A percentile compares a stretch with the other conserved stretches of the same genome.
Conservation (phyloP, 2,329 filamentous ascomycete species). For the Calycina marina region DNA sequence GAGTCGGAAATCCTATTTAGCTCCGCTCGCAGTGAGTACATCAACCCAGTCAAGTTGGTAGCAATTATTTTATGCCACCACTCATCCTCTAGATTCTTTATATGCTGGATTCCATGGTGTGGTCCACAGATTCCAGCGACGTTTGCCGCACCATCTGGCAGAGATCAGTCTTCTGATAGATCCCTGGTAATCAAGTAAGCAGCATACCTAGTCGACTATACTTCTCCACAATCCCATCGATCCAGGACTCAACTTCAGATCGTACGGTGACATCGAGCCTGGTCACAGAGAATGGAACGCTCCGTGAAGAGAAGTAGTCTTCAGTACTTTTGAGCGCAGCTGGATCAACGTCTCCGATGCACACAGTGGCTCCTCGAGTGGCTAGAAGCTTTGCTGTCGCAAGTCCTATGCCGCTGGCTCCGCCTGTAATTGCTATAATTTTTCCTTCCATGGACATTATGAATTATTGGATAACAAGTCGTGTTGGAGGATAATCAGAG, state of each 20-base stretch:
- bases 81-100: constrained; percentile 22
- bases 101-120: constrained; percentile 17
- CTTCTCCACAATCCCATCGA: constrained; percentile 21
- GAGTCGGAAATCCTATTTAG: constrained; percentile 26
- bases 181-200: no score
- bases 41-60: constrained; percentile 25
- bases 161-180: no score
- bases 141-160: constrained; percentile 32
- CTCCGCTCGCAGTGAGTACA: constrained; percentile 26
- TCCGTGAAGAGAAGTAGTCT: constrained; percentile 20
- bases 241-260: constrained; percentile 24
- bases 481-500: no score
- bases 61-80: constrained; percentile 26
- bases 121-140: constrained; percentile 30
- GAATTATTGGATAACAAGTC: no score
- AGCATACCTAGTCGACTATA: constrained; percentile 22
- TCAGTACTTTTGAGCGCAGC: constrained; percentile 16
- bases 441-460: constrained; percentile 25
- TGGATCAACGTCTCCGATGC: constrained; percentile 12
- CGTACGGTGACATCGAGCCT: constrained; percentile 23
- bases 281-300: constrained; percentile 12
- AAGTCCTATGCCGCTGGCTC: constrained; percentile 61
- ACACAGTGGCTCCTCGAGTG: constrained; percentile 15
- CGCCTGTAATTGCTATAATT: constrained; percentile 65
- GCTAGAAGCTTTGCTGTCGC: constrained; percentile 44